Evolutionary conservation across 164 flowering plant species (phyloP).

Genomic region (Tetracentron sinense): DNA sequence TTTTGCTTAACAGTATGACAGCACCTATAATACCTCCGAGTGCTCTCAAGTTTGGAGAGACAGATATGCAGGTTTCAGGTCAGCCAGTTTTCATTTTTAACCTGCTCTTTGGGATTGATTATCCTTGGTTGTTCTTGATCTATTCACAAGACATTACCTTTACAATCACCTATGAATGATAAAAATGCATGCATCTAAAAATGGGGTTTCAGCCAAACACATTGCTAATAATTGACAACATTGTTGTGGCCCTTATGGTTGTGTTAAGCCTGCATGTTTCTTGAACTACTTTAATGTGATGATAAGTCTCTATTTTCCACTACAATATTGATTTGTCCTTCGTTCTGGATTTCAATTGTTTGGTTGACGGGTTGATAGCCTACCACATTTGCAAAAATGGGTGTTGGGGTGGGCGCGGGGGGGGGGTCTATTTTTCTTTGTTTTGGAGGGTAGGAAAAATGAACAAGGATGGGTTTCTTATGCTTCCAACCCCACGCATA

Average conservation of each 20-base stretch:
- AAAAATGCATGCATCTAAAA: slow-evolving; percentile 5
- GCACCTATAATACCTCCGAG: slow-evolving; percentile 77
- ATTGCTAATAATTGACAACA: background rate
- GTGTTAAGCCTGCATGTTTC: no score
- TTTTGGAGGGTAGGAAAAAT: no score
- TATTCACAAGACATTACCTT: background rate
- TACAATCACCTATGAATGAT: background rate
- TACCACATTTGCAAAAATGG: no score
- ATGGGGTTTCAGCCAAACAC: background rate
- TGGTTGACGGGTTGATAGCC: no score
- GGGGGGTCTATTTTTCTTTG: no score
- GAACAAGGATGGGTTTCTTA: no score
- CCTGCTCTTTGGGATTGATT: background rate
- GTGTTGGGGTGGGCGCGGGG: no score
- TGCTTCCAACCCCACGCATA: no score
- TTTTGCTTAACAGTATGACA: slow-evolving; percentile 64
- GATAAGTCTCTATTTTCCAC: no score
- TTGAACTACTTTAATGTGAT: no score
- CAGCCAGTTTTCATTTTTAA: slow-evolving; percentile 14
- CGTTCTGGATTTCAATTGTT: no score
- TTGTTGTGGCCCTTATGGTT: background rate
- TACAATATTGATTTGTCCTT: no score
- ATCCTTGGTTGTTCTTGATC: background rate
- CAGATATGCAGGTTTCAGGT: slow-evolving; percentile 79
- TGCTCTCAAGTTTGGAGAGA: slow-evolving; percentile 72